A percentile compares a stretch with the other conserved stretches of the same genome.
Conservation (phyloP, 306 rosid species). For the Prinsepia uniflora region DNA sequence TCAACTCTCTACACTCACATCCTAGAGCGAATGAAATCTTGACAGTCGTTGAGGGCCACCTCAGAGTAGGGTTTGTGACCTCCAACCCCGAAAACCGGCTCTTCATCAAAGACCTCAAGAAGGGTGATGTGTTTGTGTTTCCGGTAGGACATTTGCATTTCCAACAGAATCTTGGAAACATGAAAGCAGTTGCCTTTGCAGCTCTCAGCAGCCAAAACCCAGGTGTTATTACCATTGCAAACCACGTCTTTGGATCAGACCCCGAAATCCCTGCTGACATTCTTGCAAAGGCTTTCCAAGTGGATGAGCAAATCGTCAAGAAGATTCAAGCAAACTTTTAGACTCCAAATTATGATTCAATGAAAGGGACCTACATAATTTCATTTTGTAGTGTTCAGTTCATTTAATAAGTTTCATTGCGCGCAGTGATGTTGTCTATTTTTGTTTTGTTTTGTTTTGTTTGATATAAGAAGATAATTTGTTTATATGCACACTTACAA, state of each 20-base stretch:
- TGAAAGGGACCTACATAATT: neutral
- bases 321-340: constrained; percentile 30
- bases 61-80: constrained; percentile 29
- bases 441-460: neutral
- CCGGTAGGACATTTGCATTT: constrained; percentile 34
- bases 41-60: constrained; percentile 32
- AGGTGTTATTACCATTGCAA: constrained; percentile 22
- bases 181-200: constrained; percentile 26
- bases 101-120: constrained; percentile 27
- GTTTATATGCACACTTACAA: neutral
- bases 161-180: constrained; percentile 28
- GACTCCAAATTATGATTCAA: neutral
- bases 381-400: neutral
- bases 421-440: neutral
- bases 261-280: constrained; percentile 22
- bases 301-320: constrained; percentile 17
- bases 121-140: constrained; percentile 38
- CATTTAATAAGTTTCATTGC: neutral
- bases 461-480: neutral
- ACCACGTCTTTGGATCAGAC: constrained; percentile 31
- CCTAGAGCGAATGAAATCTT: constrained; percentile 36
- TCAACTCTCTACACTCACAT: constrained; percentile 41
- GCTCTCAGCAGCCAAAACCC: constrained; percentile 41
- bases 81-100: constrained; percentile 32
- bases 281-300: constrained; percentile 33